Percentiles rank a stretch among this genome's conserved stretches.
phyloP scores from a whole-genome alignment of 1,284 basidiomycete genomes.

The Dichomitus squalens region DNA sequence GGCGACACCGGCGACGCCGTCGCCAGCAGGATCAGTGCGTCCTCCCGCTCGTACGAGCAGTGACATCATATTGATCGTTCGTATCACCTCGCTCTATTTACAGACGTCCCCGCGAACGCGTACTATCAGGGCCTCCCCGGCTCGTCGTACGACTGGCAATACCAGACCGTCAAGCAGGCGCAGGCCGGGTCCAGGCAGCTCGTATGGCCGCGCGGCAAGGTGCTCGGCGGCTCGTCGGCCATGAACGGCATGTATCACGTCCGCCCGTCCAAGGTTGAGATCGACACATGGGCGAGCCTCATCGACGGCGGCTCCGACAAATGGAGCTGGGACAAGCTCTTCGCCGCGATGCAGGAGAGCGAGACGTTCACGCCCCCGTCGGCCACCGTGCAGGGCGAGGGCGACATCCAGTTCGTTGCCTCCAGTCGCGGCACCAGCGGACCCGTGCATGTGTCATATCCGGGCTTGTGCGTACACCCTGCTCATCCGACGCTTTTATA shows the following conservation, averaged over 20 bases:
- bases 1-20: slow-evolving; percentile 61
- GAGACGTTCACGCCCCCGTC: slow-evolving; percentile 48
- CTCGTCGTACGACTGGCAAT: slow-evolving; percentile 65
- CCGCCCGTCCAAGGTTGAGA: slow-evolving; percentile 52
- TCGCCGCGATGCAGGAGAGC: slow-evolving; percentile 53
- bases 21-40: slow-evolving; percentile 39
- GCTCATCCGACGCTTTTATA: too few relatives aligned
- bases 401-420: slow-evolving; percentile 43
- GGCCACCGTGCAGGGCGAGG: slow-evolving; percentile 36
- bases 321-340: slow-evolving; percentile 61
- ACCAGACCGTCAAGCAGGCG: slow-evolving; percentile 54
- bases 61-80: not conserved
- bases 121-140: slow-evolving; percentile 53
- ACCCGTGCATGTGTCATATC: slow-evolving; percentile 50
- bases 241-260: slow-evolving; percentile 75
- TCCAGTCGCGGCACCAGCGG: slow-evolving; percentile 48
- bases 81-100: not conserved
- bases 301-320: slow-evolving; percentile 34
- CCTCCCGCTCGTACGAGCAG: not conserved
- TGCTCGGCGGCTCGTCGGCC: slow-evolving; percentile 72
- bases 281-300: slow-evolving; percentile 56
- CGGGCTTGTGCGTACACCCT: slow-evolving; percentile 47
- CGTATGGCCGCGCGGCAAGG: slow-evolving; percentile 65
- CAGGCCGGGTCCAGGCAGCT: slow-evolving; percentile 40
- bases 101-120: slow-evolving; percentile 53